Base-by-base conservation (phyloP, 2,329 filamentous ascomycete genomes). In the Curvularia verruculosa region DNA sequence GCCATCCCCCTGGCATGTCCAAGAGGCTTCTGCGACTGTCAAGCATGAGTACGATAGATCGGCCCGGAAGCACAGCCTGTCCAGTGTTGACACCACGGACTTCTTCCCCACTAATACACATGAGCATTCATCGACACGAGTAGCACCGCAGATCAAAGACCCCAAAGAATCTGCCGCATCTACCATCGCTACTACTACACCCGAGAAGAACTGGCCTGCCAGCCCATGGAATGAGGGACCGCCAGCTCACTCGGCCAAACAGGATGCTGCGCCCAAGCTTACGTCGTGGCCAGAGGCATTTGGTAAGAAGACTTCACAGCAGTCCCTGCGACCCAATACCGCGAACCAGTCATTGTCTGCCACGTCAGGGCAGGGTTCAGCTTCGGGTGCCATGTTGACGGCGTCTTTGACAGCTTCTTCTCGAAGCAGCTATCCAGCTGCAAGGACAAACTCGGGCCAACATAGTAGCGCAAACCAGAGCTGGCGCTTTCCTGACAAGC, bases 51-150 rank as follows among this genome's bases (percentile, higher is more conserved):
- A 57, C 13, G 63, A 54, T 13, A 50, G 50, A n/a, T 47, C 72
- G 15, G 69, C 67, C 48, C 72, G 73, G 45, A 73, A 75, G 58
- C 68, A 63, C 31, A 78, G 76, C 57, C 56, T 76, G 24, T 77
- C 76, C 4, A 78, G 75, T 54, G 70, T 78, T 40, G 73, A 75
- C 47, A 78, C 76, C 6, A 74, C 71, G 21, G 76, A 78, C 54
- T 78, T 78, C 65, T 78, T 78, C 41, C 76, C 76, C 9, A 73
- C 63, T 8, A 78, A 78, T 45, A 74, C 76, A 9, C 74, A 77
- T 29, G 75, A 78, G 59, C 71, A 77, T 60, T 78, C 75, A 12
- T 72, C 72, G n/a, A 76, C 73, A 15, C 64, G 73, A 29, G 49
- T 72, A 18, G 72, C 71, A 4, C 73, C 73, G 3, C 59, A 58